Conservation (phyloP, 768 basidiomycete species). For the Tephrocybe sp. region DNA sequence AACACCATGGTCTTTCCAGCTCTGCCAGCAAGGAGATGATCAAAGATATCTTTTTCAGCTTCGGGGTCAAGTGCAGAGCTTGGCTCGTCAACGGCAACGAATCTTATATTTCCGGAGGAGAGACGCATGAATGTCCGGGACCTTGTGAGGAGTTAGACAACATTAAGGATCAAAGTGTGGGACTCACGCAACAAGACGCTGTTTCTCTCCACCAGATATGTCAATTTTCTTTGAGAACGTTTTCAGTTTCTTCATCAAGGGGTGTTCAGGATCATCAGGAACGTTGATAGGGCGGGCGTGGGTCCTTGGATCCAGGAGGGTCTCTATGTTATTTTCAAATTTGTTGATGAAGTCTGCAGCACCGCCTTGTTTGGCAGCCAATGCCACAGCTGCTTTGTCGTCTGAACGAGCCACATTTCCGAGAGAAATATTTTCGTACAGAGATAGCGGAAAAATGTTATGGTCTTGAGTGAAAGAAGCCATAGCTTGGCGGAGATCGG, state of each 20-base stretch:
- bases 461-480: constrained; percentile 52
- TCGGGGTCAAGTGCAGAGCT: constrained; percentile 47
- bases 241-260: constrained; percentile 16
- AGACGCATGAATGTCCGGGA: constrained; percentile 32
- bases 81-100: constrained; percentile 49
- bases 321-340: constrained; percentile 18
- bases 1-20: constrained; percentile 39
- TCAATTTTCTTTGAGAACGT: constrained; percentile 19
- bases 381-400: constrained; percentile 20
- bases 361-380: constrained; percentile 32
- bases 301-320: constrained; percentile 17
- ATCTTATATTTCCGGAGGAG: constrained; percentile 26
- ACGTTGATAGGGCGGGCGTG: constrained; percentile 8
- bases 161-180: neutral
- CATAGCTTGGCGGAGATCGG: constrained; percentile 43
- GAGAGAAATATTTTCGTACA: constrained; percentile 42
- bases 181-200: constrained; percentile 27
- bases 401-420: constrained; percentile 19
- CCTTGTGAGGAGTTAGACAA: constrained; percentile 13
- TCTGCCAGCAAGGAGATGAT: constrained; percentile 27
- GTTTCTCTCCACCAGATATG: constrained; percentile 26
- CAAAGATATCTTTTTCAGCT: constrained; percentile 39
- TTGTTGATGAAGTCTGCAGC: constrained; percentile 20
- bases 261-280: constrained; percentile 17
- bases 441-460: constrained; percentile 44